Base-by-base conservation (phyloP, 306 rosid genomes). In the Prunus fruticosa region DNA sequence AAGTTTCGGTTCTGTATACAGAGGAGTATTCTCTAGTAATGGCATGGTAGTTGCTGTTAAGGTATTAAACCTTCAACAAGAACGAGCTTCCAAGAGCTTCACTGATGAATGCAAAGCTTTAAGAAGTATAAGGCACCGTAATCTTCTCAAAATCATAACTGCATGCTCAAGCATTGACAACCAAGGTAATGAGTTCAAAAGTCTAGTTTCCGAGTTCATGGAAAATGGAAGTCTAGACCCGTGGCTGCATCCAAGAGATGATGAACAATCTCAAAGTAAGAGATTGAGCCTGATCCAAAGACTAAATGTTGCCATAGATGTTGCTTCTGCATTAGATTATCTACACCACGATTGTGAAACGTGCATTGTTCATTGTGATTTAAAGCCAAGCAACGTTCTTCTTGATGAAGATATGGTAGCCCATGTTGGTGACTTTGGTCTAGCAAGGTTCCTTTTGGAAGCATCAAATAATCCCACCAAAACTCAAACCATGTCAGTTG, bases 121-220 rank as follows among this genome's bases (percentile, higher is more conserved):
- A 3, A 68, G 82, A 64, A 47, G 27, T 11, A 78, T 73, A 49
- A 71, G 80, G 41, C 87, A 83, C 69, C 69, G 82, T 0, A 86
- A 86, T 77, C 90, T 83, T 67, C 84, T 86, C 13, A 86, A 83
- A 81, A 81, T 83, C 64, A n/a, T 81, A 43, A 81, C 82, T 13
- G 66, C 71, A n/a, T 76, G 80, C 60, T 85, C 82, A 8, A 79
- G 80, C 38, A 27, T 61, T 27, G 41, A 61, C 5, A 61, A 9
- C 34, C 27, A 81, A 16, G 86, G 76, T 16, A 69, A 82, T 49
- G 81, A 82, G 2, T 85, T 82, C 69, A 85, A 82, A 73, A 80
- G 82, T 69, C 10, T 82, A 19, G 76, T 82, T n/a, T 80, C 75
- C 11, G 74, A 85, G 38, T 86, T 73, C 76, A 80, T 78, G 83